Percentiles rank a stretch among this genome's conserved stretches.
Evolutionary conservation across 331 rosid genomes (phyloP).

Genomic region (Prunus yedoensis): DNA sequence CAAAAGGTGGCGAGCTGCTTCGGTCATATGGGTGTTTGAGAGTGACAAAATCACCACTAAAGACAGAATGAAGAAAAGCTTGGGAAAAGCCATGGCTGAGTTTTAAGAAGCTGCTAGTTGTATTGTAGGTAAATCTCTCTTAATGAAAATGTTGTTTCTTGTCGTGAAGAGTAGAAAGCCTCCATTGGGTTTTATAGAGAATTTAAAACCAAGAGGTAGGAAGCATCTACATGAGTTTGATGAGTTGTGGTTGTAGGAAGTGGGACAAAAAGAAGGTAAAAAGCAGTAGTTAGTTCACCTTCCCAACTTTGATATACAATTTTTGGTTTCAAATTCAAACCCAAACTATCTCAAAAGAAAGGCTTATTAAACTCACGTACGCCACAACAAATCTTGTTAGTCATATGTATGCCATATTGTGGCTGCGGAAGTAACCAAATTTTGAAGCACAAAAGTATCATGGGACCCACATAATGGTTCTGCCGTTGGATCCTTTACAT

Average conservation of each 20-base stretch:
- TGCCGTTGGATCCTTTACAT: no score
- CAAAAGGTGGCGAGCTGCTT: conserved; percentile 34
- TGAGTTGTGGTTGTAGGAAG: not conserved
- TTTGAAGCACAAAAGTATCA: no score
- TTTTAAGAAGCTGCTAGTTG: not conserved
- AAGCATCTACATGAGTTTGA: not conserved
- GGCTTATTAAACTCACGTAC: not conserved
- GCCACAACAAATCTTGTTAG: not conserved
- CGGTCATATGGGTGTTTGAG: conserved; percentile 26
- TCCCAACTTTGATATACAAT: not conserved
- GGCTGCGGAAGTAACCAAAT: no score
- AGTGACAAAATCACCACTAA: conserved; percentile 19
- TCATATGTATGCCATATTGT: no score
- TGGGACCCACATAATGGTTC: no score
- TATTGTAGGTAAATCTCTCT: not conserved
- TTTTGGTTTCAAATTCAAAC: not conserved
- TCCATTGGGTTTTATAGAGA: not conserved
- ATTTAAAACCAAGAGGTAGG: not conserved
- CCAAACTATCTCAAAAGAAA: not conserved
- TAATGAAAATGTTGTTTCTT: not conserved
- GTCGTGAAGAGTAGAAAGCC: not conserved
- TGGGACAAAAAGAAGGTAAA: not conserved
- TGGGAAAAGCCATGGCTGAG: conserved; percentile 27
- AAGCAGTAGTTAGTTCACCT: not conserved
- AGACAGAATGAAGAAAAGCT: conserved; percentile 10